Evolutionary conservation across 2,329 filamentous ascomycete genomes (phyloP), one percentile per base, ranked within the genome.

Genomic region (Fusarium subtropicale): DNA sequence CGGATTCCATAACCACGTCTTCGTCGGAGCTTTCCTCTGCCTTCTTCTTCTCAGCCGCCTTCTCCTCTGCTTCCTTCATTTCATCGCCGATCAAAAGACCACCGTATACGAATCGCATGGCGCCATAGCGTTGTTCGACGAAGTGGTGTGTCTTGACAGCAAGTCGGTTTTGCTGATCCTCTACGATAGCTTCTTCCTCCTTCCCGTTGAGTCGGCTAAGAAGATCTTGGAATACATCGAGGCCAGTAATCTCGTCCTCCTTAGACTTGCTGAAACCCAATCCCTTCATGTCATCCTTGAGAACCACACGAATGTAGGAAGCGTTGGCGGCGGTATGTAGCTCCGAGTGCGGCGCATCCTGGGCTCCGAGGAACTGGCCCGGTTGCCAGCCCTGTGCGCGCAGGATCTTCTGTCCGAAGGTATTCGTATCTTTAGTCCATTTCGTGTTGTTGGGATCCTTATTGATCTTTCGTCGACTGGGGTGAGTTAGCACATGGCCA

Each of bases 381-480:
- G 94, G 93, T 65, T 90, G 87, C 96, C 96, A 99, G 69, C 96
- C 96, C 76, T 97, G 94, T 18, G 91, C 86, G 51, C 90, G 88
- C 76, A 99, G 89, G 72, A 98, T 95, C 76, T 90, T 92, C 79
- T 97, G 94, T 72, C 96, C 96, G 79, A 96, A 98, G 56, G 89
- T 90, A 59, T 87, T 87, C 69, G 91, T 92, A 77, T 94, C 91
- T 75, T 91, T 90, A 59, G 91, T 90, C 96, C 96, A 99, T 85
- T 88, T 89, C 48, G 93, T 97, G 80, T 98, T 99, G 82, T 98
- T 97, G 10, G 96, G 96, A 81, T 99, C 96, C 78, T 91, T 87
- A 71, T 91, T 91, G 76, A 98, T 90, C 82, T 95, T 97, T 48
- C 85, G 73, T 54, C 79, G 79, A 55, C 80, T 81, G 53, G 13